Base-by-base conservation (phyloP, 768 basidiomycete species). In the Auriscalpium vulgare region DNA sequence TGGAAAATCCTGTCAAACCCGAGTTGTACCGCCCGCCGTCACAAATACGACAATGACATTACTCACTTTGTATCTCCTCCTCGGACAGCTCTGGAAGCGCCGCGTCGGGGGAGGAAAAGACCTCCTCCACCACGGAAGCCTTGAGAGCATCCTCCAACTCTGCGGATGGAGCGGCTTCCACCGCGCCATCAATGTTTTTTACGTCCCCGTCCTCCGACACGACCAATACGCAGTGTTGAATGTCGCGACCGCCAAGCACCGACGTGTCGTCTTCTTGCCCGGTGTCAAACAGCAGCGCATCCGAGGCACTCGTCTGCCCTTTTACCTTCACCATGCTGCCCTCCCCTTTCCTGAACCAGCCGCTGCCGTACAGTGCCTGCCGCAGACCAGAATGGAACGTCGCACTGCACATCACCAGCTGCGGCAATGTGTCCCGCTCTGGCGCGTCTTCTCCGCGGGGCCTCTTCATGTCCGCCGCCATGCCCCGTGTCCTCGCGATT, bases 351-450 rank as follows among this genome's bases (percentile, higher is more conserved):
- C 54, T 55, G 61, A 87, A 65, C 84, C 84, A 88, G 10, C 79
- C 79, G 60, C 78, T 85, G 53, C 80, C 74, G 50, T 71, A 71
- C 56, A 78, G 78, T 37, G 88, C 69, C 50, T 77, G 71, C 58
- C 75, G 75, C 48, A 84, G 71, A 57, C 77, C 78, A 50, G 71
- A 74, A 45, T 80, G 75, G 59, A 91, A 71, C 8, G 88, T 90
- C 44, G 88, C 88, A 64, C 86, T 88, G 50, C 82, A 78, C 64
- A 88, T 68, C 45, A 90, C 71, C 53, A 88, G 67, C 66, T 89
- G 88, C 21, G 85, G 60, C n/a, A 17, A 47, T 13, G 14, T 6
- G 80, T 29, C 58, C 71, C 68, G 49, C 45, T n/a, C 35, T 13
- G 19, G 40, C 23, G 29, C 29, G 29, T 29, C 35, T 23, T 34